A percentile compares a stretch with the other conserved stretches of the same genome.
These are phyloP conservation scores for Neurospora discreta DNA, from an alignment of 495 filamentous ascomycete species.

Conservation along the genomic window DNA sequence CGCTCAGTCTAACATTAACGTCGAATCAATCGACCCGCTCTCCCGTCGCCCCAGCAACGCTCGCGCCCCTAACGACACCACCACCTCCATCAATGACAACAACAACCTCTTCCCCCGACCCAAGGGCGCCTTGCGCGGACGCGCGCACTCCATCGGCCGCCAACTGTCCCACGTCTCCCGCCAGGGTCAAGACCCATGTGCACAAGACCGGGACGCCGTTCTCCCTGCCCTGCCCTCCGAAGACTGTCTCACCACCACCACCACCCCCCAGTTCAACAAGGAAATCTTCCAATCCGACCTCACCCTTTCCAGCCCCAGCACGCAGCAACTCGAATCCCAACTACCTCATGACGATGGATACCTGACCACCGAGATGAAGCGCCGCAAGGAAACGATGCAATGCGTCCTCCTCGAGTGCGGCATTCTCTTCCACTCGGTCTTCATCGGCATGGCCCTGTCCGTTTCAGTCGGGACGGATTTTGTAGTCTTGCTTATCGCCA, in stretches of 20 bases:
- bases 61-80: neutral
- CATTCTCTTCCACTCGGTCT: slow-evolving; percentile 77
- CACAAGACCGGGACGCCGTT: neutral
- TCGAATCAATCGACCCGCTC: neutral
- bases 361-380: slow-evolving; percentile 30
- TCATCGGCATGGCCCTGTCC: slow-evolving; percentile 79
- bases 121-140: neutral
- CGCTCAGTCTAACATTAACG: slow-evolving; percentile 13
- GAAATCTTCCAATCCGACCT: neutral
- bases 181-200: neutral
- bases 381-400: slow-evolving; percentile 56
- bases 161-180: neutral
- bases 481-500: slow-evolving; percentile 68
- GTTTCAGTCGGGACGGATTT: slow-evolving; percentile 67
- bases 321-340: slow-evolving; percentile 1
- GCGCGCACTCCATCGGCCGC: neutral
- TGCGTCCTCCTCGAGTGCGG: slow-evolving; percentile 73
- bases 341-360: neutral
- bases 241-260: neutral
- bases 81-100: neutral
- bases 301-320: slow-evolving; percentile 3
- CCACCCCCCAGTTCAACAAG: neutral
- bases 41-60: neutral
- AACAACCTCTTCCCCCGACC: neutral
- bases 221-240: neutral